These are phyloP conservation scores for Lunularia cruciata DNA, from an alignment of 225 moss, liverwort and hornwort species.

Conservation along the genomic window DNA sequence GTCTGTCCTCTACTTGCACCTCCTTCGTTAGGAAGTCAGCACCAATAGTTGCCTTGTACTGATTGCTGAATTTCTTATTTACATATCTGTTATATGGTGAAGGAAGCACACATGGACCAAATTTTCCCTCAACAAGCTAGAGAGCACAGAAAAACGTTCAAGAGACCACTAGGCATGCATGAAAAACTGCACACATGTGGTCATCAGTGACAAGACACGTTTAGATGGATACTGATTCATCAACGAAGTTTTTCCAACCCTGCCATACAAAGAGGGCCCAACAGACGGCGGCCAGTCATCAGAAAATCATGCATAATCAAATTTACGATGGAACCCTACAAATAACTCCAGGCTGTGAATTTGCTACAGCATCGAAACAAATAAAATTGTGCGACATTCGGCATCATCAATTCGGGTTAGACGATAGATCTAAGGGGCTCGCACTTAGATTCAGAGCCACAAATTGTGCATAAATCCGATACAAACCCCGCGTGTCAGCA, in stretches of 20 bases:
- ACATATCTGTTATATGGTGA: conserved; percentile 58
- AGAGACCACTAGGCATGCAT: not conserved
- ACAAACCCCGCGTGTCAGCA: too few species aligned
- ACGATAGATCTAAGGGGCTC: not conserved
- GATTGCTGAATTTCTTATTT: conserved; percentile 99
- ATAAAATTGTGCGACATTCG: not conserved
- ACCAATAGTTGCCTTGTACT: conserved; percentile 99
- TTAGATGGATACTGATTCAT: conserved; percentile 84
- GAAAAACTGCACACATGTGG: not conserved
- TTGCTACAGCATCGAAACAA: too few species aligned
- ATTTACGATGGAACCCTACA: too few species aligned
- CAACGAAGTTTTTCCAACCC: conserved; percentile 98
- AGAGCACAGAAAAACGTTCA: conserved; percentile 2
- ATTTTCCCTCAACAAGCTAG: not conserved
- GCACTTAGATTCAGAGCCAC: too few species aligned
- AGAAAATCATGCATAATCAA: too few species aligned
- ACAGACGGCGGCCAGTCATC: not conserved
- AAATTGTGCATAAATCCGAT: too few species aligned
- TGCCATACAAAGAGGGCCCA: conserved; percentile 36
- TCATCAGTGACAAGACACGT: not conserved
- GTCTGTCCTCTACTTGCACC: conserved; percentile 97
- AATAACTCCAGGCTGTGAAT: too few species aligned
- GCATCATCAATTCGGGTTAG: not conserved
- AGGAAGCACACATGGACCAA: conserved; percentile 18
- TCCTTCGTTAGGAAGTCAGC: conserved; percentile 97